Evolutionary conservation across 768 basidiomycete species (phyloP).

Genomic region (Coprinopsis marcescibilis): DNA sequence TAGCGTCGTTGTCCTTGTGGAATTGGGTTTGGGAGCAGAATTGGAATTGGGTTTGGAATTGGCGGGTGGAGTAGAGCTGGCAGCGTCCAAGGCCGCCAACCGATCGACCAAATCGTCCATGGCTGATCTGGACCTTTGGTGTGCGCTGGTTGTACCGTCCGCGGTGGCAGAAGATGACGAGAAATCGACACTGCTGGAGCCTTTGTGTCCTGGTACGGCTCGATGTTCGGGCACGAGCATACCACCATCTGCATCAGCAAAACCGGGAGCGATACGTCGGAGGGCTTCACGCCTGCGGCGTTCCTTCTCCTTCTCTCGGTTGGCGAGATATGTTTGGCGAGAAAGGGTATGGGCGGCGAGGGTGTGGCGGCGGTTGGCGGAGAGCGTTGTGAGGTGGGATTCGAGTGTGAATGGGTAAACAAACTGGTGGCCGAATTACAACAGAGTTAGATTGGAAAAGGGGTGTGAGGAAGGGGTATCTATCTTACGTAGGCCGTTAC

Average conservation of each 20-base stretch:
- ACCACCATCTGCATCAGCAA: constrained; percentile 58
- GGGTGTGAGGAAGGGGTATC: constrained; percentile 1
- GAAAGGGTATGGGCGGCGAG: constrained; percentile 59
- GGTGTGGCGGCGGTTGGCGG: constrained; percentile 63
- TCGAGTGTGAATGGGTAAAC: constrained; percentile 96
- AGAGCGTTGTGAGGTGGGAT: constrained; percentile 71
- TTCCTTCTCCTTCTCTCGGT: constrained; percentile 77
- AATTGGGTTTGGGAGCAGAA: too few species aligned
- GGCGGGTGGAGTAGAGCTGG: neutral
- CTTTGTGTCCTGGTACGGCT: constrained; percentile 15
- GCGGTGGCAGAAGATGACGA: neutral
- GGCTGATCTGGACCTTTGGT: constrained; percentile 40
- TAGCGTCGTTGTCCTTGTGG: too few species aligned
- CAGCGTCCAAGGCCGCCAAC: constrained; percentile 59
- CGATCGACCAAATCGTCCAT: constrained; percentile 85
- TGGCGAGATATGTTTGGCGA: constrained; percentile 65
- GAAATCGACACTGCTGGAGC: constrained; percentile 10
- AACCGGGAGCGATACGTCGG: constrained; percentile 77
- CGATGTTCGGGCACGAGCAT: constrained; percentile 46
- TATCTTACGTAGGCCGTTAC: constrained; percentile 83
- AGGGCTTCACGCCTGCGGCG: constrained; percentile 59
- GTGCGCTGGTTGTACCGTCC: constrained; percentile 4
- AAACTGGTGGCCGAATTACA: constrained; percentile 48
- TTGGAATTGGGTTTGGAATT: too few species aligned
- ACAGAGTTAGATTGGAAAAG: neutral